Conservation (phyloP, 768 basidiomycete species). For the Gloeopeniophorella convolvens region DNA sequence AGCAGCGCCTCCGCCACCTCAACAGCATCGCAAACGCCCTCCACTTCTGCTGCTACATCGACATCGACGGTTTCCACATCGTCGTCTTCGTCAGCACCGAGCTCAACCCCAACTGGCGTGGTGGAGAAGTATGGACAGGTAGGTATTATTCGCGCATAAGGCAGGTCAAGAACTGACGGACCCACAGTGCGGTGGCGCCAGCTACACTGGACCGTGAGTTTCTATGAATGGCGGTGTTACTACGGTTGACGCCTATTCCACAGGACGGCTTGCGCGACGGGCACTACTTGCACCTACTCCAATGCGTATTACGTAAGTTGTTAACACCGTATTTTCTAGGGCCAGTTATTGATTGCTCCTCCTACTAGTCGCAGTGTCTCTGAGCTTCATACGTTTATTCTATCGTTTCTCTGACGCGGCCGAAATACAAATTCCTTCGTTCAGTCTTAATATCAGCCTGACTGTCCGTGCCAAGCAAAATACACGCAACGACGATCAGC, state of each 20-base stretch:
- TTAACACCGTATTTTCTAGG: not conserved
- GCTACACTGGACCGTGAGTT: not conserved
- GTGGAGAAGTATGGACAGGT: not conserved
- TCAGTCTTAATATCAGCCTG: too few relatives aligned
- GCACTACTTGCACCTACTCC: not conserved
- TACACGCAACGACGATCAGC: too few relatives aligned
- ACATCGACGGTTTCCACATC: not conserved
- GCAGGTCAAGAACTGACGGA: not conserved
- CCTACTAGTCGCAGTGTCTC: not conserved
- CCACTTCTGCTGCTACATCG: not conserved
- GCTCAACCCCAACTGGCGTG: too few relatives aligned
- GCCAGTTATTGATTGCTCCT: not conserved
- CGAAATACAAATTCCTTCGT: too few relatives aligned
- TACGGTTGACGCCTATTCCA: not conserved
- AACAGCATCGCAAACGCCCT: not conserved
- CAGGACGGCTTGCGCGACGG: not conserved
- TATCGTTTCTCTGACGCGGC: too few relatives aligned
- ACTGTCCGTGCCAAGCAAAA: too few relatives aligned
- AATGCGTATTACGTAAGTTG: not conserved
- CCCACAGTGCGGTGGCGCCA: not conserved
- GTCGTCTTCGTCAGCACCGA: too few relatives aligned
- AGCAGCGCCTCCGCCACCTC: not conserved
- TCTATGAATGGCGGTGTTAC: not conserved
- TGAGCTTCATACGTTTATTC: too few relatives aligned
- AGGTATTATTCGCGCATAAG: not conserved